A percentile compares a stretch with the other conserved stretches of the same genome.
phyloP scores from a whole-genome alignment of 2,329 filamentous ascomycete species.

The Pezicula carpinea region DNA sequence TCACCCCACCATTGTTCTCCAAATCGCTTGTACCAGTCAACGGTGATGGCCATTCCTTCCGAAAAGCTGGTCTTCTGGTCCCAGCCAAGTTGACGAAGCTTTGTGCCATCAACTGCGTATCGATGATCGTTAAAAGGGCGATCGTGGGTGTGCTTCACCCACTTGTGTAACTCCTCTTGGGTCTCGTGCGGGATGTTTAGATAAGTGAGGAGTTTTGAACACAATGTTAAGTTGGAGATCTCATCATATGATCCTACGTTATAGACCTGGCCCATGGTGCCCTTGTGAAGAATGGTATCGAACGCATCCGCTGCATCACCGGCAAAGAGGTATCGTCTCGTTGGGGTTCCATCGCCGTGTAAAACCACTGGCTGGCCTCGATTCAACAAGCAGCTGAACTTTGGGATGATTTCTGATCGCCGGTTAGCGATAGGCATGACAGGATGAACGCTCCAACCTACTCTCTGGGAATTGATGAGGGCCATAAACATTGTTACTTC shows the following conservation, averaged over 20 bases:
- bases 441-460: slow-evolving; percentile 39
- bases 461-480: slow-evolving; percentile 82
- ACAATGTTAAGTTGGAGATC: slow-evolving; percentile 68
- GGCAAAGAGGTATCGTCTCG: slow-evolving; percentile 72
- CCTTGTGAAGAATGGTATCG: slow-evolving; percentile 78
- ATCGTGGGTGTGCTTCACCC: slow-evolving; percentile 72
- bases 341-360: slow-evolving; percentile 72
- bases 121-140: slow-evolving; percentile 74
- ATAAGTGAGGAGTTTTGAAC: slow-evolving; percentile 57
- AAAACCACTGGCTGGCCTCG: slow-evolving; percentile 63
- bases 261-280: slow-evolving; percentile 70
- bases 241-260: slow-evolving; percentile 78
- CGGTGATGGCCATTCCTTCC: slow-evolving; percentile 58
- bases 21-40: slow-evolving; percentile 65
- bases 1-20: slow-evolving; percentile 70
- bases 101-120: slow-evolving; percentile 67
- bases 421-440: slow-evolving; percentile 8
- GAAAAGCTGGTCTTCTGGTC: slow-evolving; percentile 60
- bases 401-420: slow-evolving; percentile 70
- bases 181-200: slow-evolving; percentile 51
- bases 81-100: slow-evolving; percentile 65
- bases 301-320: slow-evolving; percentile 78
- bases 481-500: slow-evolving; percentile 82
- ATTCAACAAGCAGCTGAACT: slow-evolving; percentile 70
- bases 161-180: slow-evolving; percentile 51